Evolutionary conservation across 2,329 filamentous ascomycete genomes (phyloP).

Genomic region (Plectosphaerella plurivora): DNA sequence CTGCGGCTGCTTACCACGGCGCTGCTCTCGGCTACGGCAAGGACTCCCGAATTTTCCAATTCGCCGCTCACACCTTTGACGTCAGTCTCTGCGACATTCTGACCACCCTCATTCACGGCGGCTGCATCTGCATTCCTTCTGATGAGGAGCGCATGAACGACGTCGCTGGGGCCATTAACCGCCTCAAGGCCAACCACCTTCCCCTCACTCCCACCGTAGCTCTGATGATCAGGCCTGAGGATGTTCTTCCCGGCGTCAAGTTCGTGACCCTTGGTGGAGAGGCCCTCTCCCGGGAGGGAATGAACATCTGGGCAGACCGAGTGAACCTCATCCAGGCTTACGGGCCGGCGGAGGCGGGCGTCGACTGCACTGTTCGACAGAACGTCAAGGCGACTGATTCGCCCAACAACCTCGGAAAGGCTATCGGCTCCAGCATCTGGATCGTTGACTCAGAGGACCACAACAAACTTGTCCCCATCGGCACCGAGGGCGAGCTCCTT

Average conservation of each 20-base stretch:
- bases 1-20: background rate
- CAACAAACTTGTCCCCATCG: constrained; percentile 14
- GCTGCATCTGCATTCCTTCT: constrained; percentile 30
- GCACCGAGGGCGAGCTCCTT: constrained; percentile 19
- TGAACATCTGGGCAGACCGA: constrained; percentile 11
- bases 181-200: background rate
- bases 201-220: constrained; percentile 10
- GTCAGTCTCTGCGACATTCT: constrained; percentile 31
- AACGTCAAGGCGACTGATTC: background rate
- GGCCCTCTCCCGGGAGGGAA: constrained; percentile 5
- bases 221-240: constrained; percentile 1
- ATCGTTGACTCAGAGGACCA: constrained; percentile 16
- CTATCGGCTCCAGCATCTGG: constrained; percentile 12
- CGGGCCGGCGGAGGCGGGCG: background rate
- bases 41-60: constrained; percentile 10
- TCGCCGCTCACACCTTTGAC: constrained; percentile 29
- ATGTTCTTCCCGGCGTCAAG: constrained; percentile 6
- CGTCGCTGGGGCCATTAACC: constrained; percentile 1
- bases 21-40: background rate
- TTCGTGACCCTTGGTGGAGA: constrained; percentile 9
- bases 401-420: constrained; percentile 2
- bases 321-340: background rate
- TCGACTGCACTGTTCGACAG: background rate
- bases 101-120: constrained; percentile 29
- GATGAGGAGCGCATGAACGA: constrained; percentile 29